A percentile compares a stretch with the other conserved stretches of the same genome.
These are phyloP conservation scores for Umbelopsis sp. DNA, from an alignment of 192 early-diverging fungal species.

Conservation along the genomic window DNA sequence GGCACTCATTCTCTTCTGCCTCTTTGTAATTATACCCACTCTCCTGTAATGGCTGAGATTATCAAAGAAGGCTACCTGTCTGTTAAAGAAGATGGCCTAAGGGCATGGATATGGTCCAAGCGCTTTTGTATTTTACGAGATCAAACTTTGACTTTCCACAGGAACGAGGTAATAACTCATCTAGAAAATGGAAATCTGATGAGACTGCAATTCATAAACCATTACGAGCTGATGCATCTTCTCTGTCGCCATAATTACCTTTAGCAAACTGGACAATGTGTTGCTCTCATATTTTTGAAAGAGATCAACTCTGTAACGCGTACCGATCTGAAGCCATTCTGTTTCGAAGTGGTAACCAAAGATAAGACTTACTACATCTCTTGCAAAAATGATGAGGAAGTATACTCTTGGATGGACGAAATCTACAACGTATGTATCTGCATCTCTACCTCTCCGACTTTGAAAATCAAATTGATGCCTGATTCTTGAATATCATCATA, in stretches of 20 bases:
- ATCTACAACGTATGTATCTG: constrained; percentile 78
- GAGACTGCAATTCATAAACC: not conserved
- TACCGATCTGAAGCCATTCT: constrained; percentile 90
- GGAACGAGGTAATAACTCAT: constrained; percentile 79
- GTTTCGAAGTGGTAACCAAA: constrained; percentile 92
- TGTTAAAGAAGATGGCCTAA: constrained; percentile 92
- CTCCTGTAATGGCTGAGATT: constrained; percentile 44
- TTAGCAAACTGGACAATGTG: constrained; percentile 84
- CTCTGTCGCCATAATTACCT: constrained; percentile 2
- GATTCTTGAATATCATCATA: constrained; percentile 30
- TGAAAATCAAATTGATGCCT: not conserved
- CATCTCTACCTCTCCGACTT: not conserved
- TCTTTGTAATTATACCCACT: constrained; percentile 16
- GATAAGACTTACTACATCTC: constrained; percentile 92
- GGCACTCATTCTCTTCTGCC: not conserved
- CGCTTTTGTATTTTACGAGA: constrained; percentile 87
- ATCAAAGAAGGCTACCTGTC: constrained; percentile 82
- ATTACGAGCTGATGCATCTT: not conserved
- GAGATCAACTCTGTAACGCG: constrained; percentile 88
- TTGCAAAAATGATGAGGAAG: constrained; percentile 93
- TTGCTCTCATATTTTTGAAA: constrained; percentile 88
- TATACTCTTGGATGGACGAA: constrained; percentile 98
- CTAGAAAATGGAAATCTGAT: not conserved
- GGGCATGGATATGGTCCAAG: constrained; percentile 95
- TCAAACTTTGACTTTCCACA: constrained; percentile 89